These are phyloP conservation scores for Dillenia suffruticosa DNA, from an alignment of 164 flowering plant species.

Conservation along the genomic window DNA sequence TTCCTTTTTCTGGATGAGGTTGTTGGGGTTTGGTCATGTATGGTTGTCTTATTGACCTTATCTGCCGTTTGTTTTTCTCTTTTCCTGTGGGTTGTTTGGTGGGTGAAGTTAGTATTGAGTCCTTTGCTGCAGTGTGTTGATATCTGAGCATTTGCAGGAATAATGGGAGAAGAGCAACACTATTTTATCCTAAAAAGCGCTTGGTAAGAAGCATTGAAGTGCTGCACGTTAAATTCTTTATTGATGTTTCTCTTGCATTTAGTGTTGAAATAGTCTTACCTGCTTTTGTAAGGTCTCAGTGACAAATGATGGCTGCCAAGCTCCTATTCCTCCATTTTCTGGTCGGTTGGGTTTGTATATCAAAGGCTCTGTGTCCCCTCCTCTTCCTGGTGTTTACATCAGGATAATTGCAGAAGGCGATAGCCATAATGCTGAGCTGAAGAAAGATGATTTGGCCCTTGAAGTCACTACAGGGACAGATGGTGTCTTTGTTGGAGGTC, in stretches of 20 bases:
- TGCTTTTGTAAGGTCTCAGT: constrained; percentile 50
- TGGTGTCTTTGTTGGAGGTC: constrained; percentile 77
- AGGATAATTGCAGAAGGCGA: constrained; percentile 60
- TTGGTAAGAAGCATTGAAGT: constrained; percentile 41
- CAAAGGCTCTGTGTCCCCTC: constrained; percentile 90
- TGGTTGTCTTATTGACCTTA: too few relatives aligned
- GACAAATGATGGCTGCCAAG: constrained; percentile 78
- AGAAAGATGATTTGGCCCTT: constrained; percentile 63
- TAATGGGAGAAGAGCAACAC: constrained; percentile 44
- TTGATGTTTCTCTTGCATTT: not conserved
- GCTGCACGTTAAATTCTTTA: not conserved
- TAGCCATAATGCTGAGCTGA: constrained; percentile 46
- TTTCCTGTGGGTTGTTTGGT: not conserved
- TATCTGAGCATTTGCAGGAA: constrained; percentile 39
- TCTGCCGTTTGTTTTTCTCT: too few relatives aligned
- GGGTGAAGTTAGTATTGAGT: not conserved
- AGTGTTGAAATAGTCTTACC: not conserved
- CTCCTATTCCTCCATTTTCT: constrained; percentile 53
- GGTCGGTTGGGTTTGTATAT: constrained; percentile 80
- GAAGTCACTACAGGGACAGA: constrained; percentile 69
- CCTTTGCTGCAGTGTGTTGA: not conserved
- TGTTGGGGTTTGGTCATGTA: too few relatives aligned
- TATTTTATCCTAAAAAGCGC: constrained; percentile 78
- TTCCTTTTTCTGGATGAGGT: too few relatives aligned
- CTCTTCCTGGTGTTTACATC: constrained; percentile 70